phyloP scores from a whole-genome alignment of 495 filamentous ascomycete species.

The Aspergillus incahuasiensis region DNA sequence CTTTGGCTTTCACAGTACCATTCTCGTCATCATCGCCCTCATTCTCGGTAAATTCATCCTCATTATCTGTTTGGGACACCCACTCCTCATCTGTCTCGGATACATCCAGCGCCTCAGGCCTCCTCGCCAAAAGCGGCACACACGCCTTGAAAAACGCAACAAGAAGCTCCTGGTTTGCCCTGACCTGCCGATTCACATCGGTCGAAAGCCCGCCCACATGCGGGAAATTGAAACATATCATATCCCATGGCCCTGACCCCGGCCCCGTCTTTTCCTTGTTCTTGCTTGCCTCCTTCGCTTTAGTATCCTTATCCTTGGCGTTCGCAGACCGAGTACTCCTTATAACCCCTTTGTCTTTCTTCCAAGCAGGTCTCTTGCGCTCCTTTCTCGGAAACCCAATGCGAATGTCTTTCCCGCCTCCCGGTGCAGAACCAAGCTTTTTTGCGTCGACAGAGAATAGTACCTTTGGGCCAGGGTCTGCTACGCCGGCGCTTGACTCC shows the following conservation, averaged over 20 bases:
- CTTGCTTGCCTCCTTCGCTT: background rate
- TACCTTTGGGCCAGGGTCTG: conserved; percentile 34
- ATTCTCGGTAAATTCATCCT: conserved; percentile 6
- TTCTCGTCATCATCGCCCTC: conserved; percentile 14
- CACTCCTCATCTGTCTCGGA: conserved; percentile 25
- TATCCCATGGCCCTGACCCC: conserved; percentile 56
- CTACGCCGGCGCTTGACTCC: no score
- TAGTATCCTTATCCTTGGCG: conserved; percentile 7
- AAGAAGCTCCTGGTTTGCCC: conserved; percentile 85
- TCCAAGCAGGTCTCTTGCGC: conserved; percentile 31
- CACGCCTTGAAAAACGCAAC: conserved; percentile 73
- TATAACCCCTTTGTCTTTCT: conserved; percentile 1
- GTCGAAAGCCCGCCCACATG: conserved; percentile 88
- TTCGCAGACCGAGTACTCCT: background rate
- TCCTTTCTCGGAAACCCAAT: conserved; percentile 28
- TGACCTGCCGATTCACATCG: conserved; percentile 91
- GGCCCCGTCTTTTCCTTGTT: conserved; percentile 26
- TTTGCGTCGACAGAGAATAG: conserved; percentile 71
- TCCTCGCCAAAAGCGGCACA: conserved; percentile 42
- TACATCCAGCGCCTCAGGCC: conserved; percentile 27
- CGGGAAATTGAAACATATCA: conserved; percentile 92
- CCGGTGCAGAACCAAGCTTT: conserved; percentile 51
- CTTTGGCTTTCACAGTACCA: conserved; percentile 8
- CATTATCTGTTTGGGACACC: conserved; percentile 13
- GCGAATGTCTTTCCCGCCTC: conserved; percentile 41